These are phyloP conservation scores for Catharanthus roseus DNA, from an alignment of 257 asterid species.

Conservation along the genomic window DNA sequence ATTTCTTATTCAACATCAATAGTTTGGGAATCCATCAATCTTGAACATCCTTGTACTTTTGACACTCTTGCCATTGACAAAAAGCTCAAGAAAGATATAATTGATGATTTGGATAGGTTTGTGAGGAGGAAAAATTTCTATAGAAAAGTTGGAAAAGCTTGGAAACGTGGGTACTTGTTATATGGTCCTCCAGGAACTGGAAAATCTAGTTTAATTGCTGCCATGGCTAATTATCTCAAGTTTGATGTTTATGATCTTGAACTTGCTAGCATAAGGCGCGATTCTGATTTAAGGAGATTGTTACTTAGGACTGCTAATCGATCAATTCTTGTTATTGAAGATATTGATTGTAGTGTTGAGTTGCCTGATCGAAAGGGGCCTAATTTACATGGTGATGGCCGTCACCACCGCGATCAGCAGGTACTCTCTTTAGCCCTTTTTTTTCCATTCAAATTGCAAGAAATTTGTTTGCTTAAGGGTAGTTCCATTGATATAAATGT, in stretches of 20 bases:
- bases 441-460: background rate
- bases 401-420: slow-evolving; percentile 23
- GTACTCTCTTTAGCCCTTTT: background rate
- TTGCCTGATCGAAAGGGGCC: slow-evolving; percentile 36
- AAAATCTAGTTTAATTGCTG: slow-evolving; percentile 65
- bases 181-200: slow-evolving; percentile 84
- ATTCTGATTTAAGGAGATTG: slow-evolving; percentile 60
- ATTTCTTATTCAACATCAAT: background rate
- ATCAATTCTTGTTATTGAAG: slow-evolving; percentile 72
- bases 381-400: slow-evolving; percentile 6
- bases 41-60: slow-evolving; percentile 73
- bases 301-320: slow-evolving; percentile 51
- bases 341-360: slow-evolving; percentile 63
- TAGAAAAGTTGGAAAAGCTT: slow-evolving; percentile 63
- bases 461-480: no score
- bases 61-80: slow-evolving; percentile 59
- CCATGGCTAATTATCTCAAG: slow-evolving; percentile 66
- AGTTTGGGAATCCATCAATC: slow-evolving; percentile 53
- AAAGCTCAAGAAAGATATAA: slow-evolving; percentile 22
- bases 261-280: slow-evolving; percentile 41
- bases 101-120: slow-evolving; percentile 58
- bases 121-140: slow-evolving; percentile 56
- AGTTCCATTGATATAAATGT: no score
- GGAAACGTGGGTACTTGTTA: slow-evolving; percentile 77
- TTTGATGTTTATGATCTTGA: slow-evolving; percentile 72